phyloP scores from a whole-genome alignment of 441 rosid species.

The Lepidium campestre region DNA sequence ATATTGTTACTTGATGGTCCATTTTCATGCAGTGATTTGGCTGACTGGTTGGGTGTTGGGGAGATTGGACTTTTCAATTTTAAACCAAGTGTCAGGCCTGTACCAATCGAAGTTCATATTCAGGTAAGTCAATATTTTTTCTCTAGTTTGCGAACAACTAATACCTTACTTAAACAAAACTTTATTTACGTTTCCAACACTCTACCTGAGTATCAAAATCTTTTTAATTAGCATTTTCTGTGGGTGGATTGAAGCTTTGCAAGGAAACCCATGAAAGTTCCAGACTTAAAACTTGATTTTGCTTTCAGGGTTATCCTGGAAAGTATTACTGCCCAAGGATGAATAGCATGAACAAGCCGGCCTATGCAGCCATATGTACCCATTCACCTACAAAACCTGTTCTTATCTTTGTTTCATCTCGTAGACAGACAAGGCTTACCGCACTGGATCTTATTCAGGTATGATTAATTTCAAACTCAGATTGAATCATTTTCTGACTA shows the following conservation, averaged over 20 bases:
- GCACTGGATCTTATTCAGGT: conserved; percentile 99
- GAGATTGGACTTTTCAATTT: conserved; percentile 96
- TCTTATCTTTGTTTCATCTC: conserved; percentile 97
- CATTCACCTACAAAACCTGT: conserved; percentile 98
- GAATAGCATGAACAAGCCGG: conserved; percentile 99
- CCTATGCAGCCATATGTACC: conserved; percentile 98
- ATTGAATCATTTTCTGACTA: conserved; percentile 2
- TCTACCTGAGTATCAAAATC: not conserved
- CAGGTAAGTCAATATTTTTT: conserved; percentile 59
- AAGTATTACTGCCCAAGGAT: conserved; percentile 93
- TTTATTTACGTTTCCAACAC: not conserved
- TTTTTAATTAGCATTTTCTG: not conserved
- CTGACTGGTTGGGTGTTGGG: conserved; percentile 98
- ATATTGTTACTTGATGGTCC: conserved; percentile 12
- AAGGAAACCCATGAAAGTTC: conserved; percentile 5
- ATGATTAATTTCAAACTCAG: conserved; percentile 21
- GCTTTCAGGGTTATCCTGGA: conserved; percentile 93
- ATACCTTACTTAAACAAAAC: not conserved
- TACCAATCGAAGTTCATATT: conserved; percentile 98
- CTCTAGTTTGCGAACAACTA: not conserved
- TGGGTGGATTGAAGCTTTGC: conserved; percentile 4
- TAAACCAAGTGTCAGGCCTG: conserved; percentile 99
- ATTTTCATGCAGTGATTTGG: conserved; percentile 67
- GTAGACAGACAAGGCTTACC: conserved; percentile 98
- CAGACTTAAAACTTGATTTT: conserved; percentile 5